These are phyloP conservation scores for Apostasia ramifera DNA, from an alignment of 106 monocot genomes.

Conservation along the genomic window DNA sequence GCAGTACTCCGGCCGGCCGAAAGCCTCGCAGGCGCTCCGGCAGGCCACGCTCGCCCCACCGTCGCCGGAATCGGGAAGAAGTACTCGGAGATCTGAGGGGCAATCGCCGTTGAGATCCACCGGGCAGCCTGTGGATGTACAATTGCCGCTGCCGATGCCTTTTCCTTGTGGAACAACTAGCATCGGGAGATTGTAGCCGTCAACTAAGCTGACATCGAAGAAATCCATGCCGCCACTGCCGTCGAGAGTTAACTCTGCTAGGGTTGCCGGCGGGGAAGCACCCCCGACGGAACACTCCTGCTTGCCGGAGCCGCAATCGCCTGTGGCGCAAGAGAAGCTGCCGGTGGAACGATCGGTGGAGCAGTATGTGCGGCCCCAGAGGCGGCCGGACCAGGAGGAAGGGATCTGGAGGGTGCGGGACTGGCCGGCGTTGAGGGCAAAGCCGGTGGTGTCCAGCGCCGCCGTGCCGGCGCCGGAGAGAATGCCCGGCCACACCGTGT, in stretches of 20 bases:
- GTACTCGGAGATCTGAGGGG: slow-evolving; percentile 37
- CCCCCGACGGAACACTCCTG: slow-evolving; percentile 36
- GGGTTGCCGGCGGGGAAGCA: slow-evolving; percentile 45
- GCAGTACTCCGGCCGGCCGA: slow-evolving; percentile 61
- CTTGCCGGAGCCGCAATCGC: slow-evolving; percentile 48
- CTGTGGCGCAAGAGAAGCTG: slow-evolving; percentile 38
- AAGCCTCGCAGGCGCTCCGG: slow-evolving; percentile 54
- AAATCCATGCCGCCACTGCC: slow-evolving; percentile 45
- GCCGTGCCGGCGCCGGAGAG: slow-evolving; percentile 54
- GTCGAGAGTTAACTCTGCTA: slow-evolving; percentile 53
- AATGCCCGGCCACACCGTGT: slow-evolving; percentile 76
- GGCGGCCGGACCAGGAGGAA: slow-evolving; percentile 53
- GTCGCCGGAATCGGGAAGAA: not conserved
- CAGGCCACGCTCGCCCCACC: slow-evolving; percentile 10
- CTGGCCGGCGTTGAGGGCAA: slow-evolving; percentile 31
- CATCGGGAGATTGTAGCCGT: slow-evolving; percentile 50
- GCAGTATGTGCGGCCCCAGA: slow-evolving; percentile 64
- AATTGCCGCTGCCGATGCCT: slow-evolving; percentile 19
- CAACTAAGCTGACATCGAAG: slow-evolving; percentile 52
- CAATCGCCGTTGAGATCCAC: slow-evolving; percentile 54
- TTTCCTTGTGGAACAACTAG: slow-evolving; percentile 33
- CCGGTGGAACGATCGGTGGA: slow-evolving; percentile 1
- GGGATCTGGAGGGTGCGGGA: slow-evolving; percentile 26
- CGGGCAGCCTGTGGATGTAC: slow-evolving; percentile 37
- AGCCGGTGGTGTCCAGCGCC: slow-evolving; percentile 28